A percentile compares a stretch with the other conserved stretches of the same genome.
Evolutionary conservation across 2,329 filamentous ascomycete genomes (phyloP).

Genomic region (Drechslera avenae): DNA sequence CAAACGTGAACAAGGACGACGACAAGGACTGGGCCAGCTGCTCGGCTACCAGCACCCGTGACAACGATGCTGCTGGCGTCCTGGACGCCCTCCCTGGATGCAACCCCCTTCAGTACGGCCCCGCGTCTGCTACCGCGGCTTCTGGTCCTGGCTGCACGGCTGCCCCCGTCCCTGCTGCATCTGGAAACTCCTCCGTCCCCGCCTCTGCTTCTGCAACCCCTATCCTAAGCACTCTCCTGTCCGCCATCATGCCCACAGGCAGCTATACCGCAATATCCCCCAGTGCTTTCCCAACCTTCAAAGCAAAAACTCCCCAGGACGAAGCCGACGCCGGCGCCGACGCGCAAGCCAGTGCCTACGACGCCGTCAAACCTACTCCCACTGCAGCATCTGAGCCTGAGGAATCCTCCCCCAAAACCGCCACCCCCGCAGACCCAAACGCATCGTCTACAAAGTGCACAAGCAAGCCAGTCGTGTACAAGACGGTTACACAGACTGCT

Average conservation of each 20-base stretch:
- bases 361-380: constrained; percentile 5
- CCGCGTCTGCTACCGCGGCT: constrained; percentile 34
- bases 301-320: constrained; percentile 23
- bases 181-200: constrained; percentile 1
- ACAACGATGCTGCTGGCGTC: constrained; percentile 20
- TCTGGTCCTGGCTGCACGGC: constrained; percentile 37
- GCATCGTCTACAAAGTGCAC: constrained; percentile 17
- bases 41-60: constrained; percentile 24
- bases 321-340: not conserved
- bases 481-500: constrained; percentile 32
- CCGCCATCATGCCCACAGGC: constrained; percentile 1
- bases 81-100: constrained; percentile 46
- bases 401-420: constrained; percentile 12
- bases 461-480: constrained; percentile 15
- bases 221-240: not conserved
- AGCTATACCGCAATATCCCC: constrained; percentile 10
- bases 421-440: constrained; percentile 14
- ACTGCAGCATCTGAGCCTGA: constrained; percentile 4
- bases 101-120: constrained; percentile 47
- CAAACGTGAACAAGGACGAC: constrained; percentile 41
- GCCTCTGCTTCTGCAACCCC: not conserved
- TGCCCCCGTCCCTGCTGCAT: constrained; percentile 5
- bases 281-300: constrained; percentile 6
- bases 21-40: constrained; percentile 38
- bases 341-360: not conserved